Evolutionary conservation across 257 asterid species (phyloP).

Genomic region (Marsdenia floribunda): DNA sequence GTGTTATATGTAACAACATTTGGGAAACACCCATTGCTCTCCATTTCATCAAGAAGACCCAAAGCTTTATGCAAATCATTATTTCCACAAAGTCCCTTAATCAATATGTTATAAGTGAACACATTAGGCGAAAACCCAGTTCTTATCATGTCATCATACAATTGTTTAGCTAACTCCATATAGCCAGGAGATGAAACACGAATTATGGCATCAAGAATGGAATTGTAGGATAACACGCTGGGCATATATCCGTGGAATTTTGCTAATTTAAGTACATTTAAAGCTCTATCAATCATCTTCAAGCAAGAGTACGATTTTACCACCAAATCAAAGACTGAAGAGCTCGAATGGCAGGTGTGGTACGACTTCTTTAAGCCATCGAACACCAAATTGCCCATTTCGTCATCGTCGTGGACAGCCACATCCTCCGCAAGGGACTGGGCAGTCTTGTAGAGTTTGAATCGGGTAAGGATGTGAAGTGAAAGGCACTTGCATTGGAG

Average conservation of each 20-base stretch:
- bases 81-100: conserved; percentile 59
- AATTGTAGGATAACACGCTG: conserved; percentile 66
- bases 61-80: conserved; percentile 49
- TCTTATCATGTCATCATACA: conserved; percentile 50
- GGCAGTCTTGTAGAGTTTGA: conserved; percentile 65
- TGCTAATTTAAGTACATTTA: conserved; percentile 39
- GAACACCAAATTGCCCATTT: conserved; percentile 41
- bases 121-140: conserved; percentile 64
- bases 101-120: conserved; percentile 69
- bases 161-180: conserved; percentile 37
- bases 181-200: conserved; percentile 32
- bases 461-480: conserved; percentile 76
- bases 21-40: conserved; percentile 19
- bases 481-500: conserved; percentile 56
- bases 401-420: conserved; percentile 28
- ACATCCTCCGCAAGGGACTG: conserved; percentile 56
- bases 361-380: conserved; percentile 54
- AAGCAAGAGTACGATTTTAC: conserved; percentile 56
- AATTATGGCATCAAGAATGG: conserved; percentile 58
- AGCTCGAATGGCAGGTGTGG: conserved; percentile 64
- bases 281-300: conserved; percentile 64
- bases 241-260: conserved; percentile 74
- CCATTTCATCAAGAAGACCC: conserved; percentile 31
- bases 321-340: conserved; percentile 73
- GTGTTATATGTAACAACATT: conserved; percentile 45